Conservation (phyloP, 2,329 filamentous ascomycete genomes). For the Cryphonectria parasitica region DNA sequence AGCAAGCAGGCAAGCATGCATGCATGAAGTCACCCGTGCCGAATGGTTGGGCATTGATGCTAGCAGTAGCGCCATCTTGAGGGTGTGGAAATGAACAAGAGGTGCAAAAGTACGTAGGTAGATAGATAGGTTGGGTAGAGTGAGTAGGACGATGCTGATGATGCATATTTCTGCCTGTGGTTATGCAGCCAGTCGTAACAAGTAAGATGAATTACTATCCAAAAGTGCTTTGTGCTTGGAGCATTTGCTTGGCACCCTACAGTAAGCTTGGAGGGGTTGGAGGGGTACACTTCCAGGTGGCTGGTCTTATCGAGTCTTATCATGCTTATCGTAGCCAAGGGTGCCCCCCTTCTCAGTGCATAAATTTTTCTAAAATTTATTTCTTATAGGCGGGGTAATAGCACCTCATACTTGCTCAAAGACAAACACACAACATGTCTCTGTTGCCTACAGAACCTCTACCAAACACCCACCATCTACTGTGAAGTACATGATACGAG, state of each 20-base stretch:
- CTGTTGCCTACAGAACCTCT: not conserved
- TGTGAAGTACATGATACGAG: too few relatives aligned
- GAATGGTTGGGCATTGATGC: not conserved
- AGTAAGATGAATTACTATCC: not conserved
- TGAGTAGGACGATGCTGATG: not conserved
- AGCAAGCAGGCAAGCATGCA: not conserved
- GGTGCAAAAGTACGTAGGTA: not conserved
- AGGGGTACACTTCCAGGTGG: conserved; percentile 13
- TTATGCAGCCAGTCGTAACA: too few relatives aligned
- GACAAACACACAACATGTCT: not conserved
- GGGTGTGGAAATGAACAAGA: not conserved
- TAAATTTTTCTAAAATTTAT: not conserved
- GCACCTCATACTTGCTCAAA: not conserved
- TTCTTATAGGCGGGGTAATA: conserved; percentile 23
- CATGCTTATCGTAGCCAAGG: not conserved
- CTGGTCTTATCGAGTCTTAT: not conserved
- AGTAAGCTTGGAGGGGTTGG: conserved; percentile 5
- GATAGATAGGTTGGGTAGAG: not conserved
- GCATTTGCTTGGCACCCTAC: not conserved
- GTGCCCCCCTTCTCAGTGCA: not conserved
- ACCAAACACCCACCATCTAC: too few relatives aligned
- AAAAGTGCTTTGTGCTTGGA: not conserved
- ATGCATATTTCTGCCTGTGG: not conserved
- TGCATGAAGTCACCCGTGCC: not conserved
- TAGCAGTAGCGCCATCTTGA: not conserved